A percentile compares a stretch with the other conserved stretches of the same genome.
phyloP scores from a whole-genome alignment of 345 rosid species.

The Iberis pinnata region DNA sequence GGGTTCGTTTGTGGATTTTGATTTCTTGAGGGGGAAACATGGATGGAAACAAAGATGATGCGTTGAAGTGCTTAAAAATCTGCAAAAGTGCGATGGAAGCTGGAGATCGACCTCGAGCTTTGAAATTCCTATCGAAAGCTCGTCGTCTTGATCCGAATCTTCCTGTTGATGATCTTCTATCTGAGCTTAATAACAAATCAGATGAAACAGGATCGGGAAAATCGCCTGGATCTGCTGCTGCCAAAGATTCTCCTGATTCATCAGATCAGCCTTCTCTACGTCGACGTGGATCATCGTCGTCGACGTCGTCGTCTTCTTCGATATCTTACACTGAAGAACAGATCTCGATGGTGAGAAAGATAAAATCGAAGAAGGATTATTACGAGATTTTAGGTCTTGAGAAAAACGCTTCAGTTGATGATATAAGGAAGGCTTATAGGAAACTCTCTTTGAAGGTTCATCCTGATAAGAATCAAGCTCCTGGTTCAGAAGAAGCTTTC shows the following conservation, averaged over 20 bases:
- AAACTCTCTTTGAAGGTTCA: slow-evolving; percentile 88
- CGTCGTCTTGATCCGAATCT: slow-evolving; percentile 86
- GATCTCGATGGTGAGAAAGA: slow-evolving; percentile 56
- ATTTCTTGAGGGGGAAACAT: slow-evolving; percentile 31
- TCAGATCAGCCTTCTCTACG: slow-evolving; percentile 53
- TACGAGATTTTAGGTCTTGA: slow-evolving; percentile 82
- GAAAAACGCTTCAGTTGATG: slow-evolving; percentile 61
- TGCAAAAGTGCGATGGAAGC: slow-evolving; percentile 64
- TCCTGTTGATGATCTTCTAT: slow-evolving; percentile 51
- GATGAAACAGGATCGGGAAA: slow-evolving; percentile 15
- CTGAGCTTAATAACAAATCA: slow-evolving; percentile 35
- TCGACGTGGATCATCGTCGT: slow-evolving; percentile 37
- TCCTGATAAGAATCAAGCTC: slow-evolving; percentile 91
- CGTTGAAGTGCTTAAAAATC: slow-evolving; percentile 73
- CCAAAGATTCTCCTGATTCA: slow-evolving; percentile 20
- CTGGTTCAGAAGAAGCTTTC: slow-evolving; percentile 90
- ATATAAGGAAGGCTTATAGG: slow-evolving; percentile 73
- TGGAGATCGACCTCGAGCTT: slow-evolving; percentile 73
- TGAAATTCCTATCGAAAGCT: slow-evolving; percentile 74
- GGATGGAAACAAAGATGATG: slow-evolving; percentile 97
- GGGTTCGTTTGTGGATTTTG: slow-evolving; percentile 1
- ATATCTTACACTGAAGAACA: slow-evolving; percentile 63
- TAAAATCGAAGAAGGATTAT: slow-evolving; percentile 72
- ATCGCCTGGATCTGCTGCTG: slow-evolving; percentile 19
- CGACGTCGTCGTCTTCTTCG: slow-evolving; percentile 34